phyloP scores from a whole-genome alignment of 371 early-diverging fungal genomes.

The Mortierella sp. region DNA sequence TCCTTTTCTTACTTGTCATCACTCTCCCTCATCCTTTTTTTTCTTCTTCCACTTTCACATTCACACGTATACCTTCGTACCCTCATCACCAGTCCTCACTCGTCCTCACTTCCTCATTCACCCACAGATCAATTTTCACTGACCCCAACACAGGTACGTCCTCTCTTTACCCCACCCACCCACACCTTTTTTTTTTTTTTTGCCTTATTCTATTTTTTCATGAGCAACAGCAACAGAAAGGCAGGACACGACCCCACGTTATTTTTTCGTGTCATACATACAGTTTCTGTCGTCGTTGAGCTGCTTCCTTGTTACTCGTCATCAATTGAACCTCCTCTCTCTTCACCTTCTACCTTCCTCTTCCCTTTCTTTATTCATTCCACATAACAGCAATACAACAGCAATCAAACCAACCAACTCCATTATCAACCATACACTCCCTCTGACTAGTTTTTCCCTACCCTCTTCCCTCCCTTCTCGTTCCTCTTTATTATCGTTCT shows the following conservation, averaged over 20 bases:
- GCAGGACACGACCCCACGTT: slow-evolving; percentile 4
- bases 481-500: neutral
- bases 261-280: neutral
- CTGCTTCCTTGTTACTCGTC: neutral
- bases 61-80: neutral
- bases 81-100: neutral
- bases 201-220: neutral
- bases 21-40: too few relatives aligned
- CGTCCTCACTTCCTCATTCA: neutral
- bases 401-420: too few relatives aligned
- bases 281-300: neutral
- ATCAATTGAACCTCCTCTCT: too few relatives aligned
- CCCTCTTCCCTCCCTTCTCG: neutral
- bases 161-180: neutral
- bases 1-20: too few relatives aligned
- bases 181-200: too few relatives aligned
- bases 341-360: neutral
- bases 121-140: neutral
- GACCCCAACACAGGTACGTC: neutral
- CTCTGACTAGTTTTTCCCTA: too few relatives aligned
- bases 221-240: too few relatives aligned
- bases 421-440: too few relatives aligned
- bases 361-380: neutral
- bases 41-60: neutral
- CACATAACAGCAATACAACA: too few relatives aligned